These are phyloP conservation scores for Lithospermum erythrorhizon DNA, from an alignment of 257 asterid species.

Conservation along the genomic window DNA sequence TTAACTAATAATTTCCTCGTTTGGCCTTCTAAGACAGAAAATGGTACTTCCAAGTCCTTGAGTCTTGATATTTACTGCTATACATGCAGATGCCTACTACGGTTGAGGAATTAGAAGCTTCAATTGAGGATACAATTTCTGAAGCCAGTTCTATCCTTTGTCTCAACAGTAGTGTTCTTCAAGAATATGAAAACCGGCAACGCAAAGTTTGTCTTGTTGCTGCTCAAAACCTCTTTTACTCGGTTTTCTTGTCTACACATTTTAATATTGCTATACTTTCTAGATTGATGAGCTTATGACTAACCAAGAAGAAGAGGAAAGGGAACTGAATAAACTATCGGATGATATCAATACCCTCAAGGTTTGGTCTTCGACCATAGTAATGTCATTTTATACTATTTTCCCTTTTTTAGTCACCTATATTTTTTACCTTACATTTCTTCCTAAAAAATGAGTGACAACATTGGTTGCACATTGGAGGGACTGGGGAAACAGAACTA, in stretches of 20 bases:
- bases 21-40: neutral
- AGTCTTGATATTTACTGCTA: neutral
- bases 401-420: neutral
- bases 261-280: conserved; percentile 14
- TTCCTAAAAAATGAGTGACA: neutral
- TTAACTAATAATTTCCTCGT: neutral
- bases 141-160: conserved; percentile 80
- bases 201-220: conserved; percentile 34
- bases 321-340: conserved; percentile 31
- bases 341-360: conserved; percentile 58
- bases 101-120: conserved; percentile 75
- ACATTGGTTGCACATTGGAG: neutral
- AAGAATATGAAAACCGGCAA: conserved; percentile 82
- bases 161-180: conserved; percentile 73
- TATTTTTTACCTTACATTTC: neutral
- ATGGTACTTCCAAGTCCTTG: neutral
- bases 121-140: conserved; percentile 61
- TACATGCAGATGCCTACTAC: conserved; percentile 83
- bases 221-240: conserved; percentile 7
- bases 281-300: conserved; percentile 60
- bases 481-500: neutral
- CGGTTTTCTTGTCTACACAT: neutral
- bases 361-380: conserved; percentile 25
- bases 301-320: conserved; percentile 54
- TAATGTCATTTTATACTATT: neutral